Percentiles rank a stretch among this genome's conserved stretches.
Evolutionary conservation across 352 stramenopile species (phyloP).

Genomic region (Thalassiosira mediterranea): DNA sequence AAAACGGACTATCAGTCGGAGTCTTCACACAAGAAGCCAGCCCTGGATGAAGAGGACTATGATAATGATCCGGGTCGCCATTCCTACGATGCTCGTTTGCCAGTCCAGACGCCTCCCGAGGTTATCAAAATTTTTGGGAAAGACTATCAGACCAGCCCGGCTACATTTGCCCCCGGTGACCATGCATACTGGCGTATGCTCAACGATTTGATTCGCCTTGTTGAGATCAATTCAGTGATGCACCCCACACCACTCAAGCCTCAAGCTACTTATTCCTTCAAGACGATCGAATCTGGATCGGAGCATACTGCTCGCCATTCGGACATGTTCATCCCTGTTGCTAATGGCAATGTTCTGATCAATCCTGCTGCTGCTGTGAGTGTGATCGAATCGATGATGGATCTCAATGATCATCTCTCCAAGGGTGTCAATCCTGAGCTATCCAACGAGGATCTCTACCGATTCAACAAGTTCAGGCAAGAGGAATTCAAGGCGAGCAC

Average conservation of each 20-base stretch:
- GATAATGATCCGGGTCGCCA: too few relatives aligned
- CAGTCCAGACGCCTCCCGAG: too few relatives aligned
- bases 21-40: too few relatives aligned
- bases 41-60: too few relatives aligned
- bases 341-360: neutral
- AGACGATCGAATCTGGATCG: neutral
- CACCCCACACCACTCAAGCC: neutral
- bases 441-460: neutral
- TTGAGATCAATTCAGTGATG: neutral
- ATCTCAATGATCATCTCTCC: neutral
- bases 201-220: neutral
- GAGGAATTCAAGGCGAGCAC: neutral
- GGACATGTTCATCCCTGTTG: neutral
- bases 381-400: neutral
- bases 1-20: too few relatives aligned
- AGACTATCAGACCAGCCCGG: neutral
- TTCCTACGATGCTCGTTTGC: too few relatives aligned
- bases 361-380: neutral
- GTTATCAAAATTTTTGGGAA: neutral
- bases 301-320: neutral
- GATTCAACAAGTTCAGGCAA: neutral
- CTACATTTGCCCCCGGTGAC: neutral
- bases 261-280: neutral
- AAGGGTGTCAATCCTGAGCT: constrained; percentile 1
- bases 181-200: neutral